Evolutionary conservation across 2,329 filamentous ascomycete genomes (phyloP).

Genomic region (Diaporthe humulicola): DNA sequence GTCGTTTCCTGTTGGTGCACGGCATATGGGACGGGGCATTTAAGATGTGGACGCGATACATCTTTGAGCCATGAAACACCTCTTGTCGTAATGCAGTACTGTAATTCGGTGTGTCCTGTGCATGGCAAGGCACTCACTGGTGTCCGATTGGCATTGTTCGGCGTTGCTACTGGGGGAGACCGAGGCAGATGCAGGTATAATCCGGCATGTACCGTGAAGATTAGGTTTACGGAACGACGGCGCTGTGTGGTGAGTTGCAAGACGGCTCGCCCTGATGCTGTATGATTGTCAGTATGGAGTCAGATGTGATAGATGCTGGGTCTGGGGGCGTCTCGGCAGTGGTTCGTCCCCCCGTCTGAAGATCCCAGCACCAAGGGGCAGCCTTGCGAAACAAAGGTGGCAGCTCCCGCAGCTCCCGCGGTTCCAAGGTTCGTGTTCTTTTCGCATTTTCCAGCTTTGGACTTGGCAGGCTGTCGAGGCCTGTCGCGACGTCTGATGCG

Average conservation of each 20-base stretch:
- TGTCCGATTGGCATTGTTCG: neutral
- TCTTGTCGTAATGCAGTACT: slow-evolving; percentile 16
- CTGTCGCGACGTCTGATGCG: slow-evolving; percentile 22
- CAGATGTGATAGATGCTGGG: slow-evolving; percentile 20
- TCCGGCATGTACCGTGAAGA: slow-evolving; percentile 10
- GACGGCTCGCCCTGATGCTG: neutral
- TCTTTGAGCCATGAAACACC: slow-evolving; percentile 5
- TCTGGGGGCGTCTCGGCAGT: slow-evolving; percentile 25
- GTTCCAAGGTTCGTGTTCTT: slow-evolving; percentile 19
- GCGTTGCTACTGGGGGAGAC: neutral
- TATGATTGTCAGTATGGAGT: slow-evolving; percentile 30
- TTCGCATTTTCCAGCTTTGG: slow-evolving; percentile 1
- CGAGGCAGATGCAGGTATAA: neutral
- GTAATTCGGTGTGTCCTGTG: neutral
- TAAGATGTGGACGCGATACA: slow-evolving; percentile 11
- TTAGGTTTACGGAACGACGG: slow-evolving; percentile 13
- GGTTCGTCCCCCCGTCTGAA: slow-evolving; percentile 20
- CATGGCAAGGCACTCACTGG: neutral
- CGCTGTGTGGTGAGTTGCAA: slow-evolving; percentile 7
- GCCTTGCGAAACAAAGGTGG: slow-evolving; percentile 29
- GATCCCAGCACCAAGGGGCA: slow-evolving; percentile 21
- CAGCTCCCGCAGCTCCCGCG: slow-evolving; percentile 16
- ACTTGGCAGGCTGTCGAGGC: slow-evolving; percentile 20
- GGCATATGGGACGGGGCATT: slow-evolving; percentile 8
- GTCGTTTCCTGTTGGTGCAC: slow-evolving; percentile 21